Percentiles rank a stretch among this genome's conserved stretches.
Evolutionary conservation across 805 yeast genomes (phyloP).

Genomic region (Millerozyma acaciae): DNA sequence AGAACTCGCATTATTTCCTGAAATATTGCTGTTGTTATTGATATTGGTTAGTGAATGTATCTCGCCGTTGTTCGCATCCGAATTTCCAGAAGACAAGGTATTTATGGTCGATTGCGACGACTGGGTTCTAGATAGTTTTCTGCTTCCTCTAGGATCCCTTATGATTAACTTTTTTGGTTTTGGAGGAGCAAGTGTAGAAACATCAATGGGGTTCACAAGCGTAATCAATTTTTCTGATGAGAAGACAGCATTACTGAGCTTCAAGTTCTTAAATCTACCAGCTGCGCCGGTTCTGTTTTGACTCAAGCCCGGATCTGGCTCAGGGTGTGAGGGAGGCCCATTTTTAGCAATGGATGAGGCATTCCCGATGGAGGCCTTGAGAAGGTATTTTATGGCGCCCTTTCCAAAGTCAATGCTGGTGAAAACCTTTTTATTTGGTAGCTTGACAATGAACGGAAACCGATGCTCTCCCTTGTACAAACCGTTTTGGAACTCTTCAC

Average conservation of each 20-base stretch:
- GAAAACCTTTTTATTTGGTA: constrained; percentile 70
- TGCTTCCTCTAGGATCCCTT: constrained; percentile 42
- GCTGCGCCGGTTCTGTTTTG: constrained; percentile 8
- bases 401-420: constrained; percentile 79
- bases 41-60: not conserved
- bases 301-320: constrained; percentile 12
- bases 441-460: constrained; percentile 77
- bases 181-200: constrained; percentile 60
- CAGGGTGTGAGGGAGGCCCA: constrained; percentile 12
- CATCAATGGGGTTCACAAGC: constrained; percentile 71
- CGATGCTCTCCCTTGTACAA: constrained; percentile 80
- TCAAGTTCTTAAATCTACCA: constrained; percentile 22
- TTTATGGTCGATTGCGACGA: constrained; percentile 31
- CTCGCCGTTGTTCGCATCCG: constrained; percentile 17
- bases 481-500: constrained; percentile 38
- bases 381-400: constrained; percentile 70
- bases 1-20: not conserved
- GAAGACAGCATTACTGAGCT: constrained; percentile 27
- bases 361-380: constrained; percentile 48
- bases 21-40: constrained; percentile 1
- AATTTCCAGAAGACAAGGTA: constrained; percentile 29
- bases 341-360: constrained; percentile 13
- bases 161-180: constrained; percentile 63
- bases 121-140: constrained; percentile 31
- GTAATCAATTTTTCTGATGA: constrained; percentile 56